Base-by-base conservation (phyloP, 805 yeast genomes). In the Saccharomycopsis lassenensis region DNA sequence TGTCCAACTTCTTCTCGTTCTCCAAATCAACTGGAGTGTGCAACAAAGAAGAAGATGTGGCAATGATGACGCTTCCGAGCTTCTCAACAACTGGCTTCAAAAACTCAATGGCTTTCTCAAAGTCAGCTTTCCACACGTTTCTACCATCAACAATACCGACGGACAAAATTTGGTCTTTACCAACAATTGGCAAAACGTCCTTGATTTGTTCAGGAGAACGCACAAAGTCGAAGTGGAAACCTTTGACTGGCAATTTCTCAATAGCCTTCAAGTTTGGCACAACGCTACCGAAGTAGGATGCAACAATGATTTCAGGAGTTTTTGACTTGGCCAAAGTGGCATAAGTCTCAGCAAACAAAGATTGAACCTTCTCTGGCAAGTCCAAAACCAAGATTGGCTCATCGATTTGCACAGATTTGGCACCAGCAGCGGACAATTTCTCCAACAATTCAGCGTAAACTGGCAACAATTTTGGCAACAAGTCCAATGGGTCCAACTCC, bases 71-170 rank as follows among this genome's bases (percentile, higher is more conserved):
- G 46, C 74, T 68, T 62, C 95, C 95, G 52, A 91, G 67, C 68
- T 79, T 79, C 50, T 65, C 77, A 56, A 84, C 71, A 52, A 95
- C 96, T 63, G 74, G 71, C 60, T 79, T 69, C 54, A 85, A 94
- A 48, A 80, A 59, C 47, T 65, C 82, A 57, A 86, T 67, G 50
- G 98, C 93, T 67, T 77, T 76, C 57, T 91, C 62, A 58, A 80
- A 84, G 72, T 91, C 81, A 63, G 94, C 80, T 77, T 91, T 91
- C 98, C 98, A 91, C 68, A 91, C 85, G 79, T 91, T 91, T 77
- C 98, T 86, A 69, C 98, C 98, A 57, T 86, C 93, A 56, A 91
- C 87, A 54, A 91, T 74, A 84, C 98, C 98, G 49, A 81, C 95
- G 45, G 97, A 89, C 58, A 91, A 71, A 47, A 70, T 66, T 71